Evolutionary conservation across 108 stramenopile species (phyloP), one percentile per base, ranked within the genome.

Genomic region (Fragilaria crotonensis): DNA sequence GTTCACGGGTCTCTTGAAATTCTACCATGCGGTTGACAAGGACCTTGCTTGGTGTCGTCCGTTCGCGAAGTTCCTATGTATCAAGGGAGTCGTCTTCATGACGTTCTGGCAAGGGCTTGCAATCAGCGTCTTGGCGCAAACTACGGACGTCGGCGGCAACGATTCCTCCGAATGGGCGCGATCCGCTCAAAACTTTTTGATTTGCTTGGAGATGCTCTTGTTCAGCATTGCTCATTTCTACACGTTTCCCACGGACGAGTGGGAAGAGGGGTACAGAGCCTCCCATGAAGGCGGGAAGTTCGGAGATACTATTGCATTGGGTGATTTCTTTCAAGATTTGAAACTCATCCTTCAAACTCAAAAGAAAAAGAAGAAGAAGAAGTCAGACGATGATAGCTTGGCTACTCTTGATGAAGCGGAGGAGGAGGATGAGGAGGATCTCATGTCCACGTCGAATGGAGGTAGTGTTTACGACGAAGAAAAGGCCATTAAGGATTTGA

Each of bases 141-240:
- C 83, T 5, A 84, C 89, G 5, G 76, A 87, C 68, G 63, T 81
- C n/a, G 80, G 71, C 14, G 69, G 77, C 2, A 52, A 60, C 11
- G 72, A 71, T 31, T 63, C 79, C 19, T 83, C 77, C 25, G 66
- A 60, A 48, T 86, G 87, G 81, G 92, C 87, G 5, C 73, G 74
- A 52, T 73, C 87, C 60, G 77, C 85, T 20, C 90, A 90, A 55
- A 93, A 95, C 70, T 93, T 96, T 68, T 76, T 96, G 47, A 94
- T 96, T 72, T 96, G 95, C 58, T 71, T 96, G 46, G 95, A 96
- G 67, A 96, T 96, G 95, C 80, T 96, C 17, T 61, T 90, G 33
- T 93, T 93, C 47, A 64, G 72, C 2, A 88, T 96, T 57, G 92
- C 90, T 21, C 95, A 96, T 54, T 93, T 93, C 45, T 93, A 96